A percentile compares a stretch with the other conserved stretches of the same genome.
These are phyloP conservation scores for Geoglossum cookeanum DNA, from an alignment of 2,329 filamentous ascomycete species.

Conservation along the genomic window DNA sequence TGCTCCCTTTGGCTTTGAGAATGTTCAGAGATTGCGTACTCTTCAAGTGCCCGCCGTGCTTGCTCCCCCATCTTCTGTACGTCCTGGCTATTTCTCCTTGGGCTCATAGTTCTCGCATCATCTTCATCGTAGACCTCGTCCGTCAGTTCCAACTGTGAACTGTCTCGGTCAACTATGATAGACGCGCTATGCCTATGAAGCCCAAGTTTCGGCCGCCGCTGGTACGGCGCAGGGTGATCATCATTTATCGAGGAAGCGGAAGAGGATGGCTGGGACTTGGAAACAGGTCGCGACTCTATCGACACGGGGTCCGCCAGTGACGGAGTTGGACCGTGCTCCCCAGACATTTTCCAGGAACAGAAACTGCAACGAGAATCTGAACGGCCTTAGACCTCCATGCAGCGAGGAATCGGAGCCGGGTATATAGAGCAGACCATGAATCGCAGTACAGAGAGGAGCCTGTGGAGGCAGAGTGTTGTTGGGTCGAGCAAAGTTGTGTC, in stretches of 20 bases:
- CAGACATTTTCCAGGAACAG: background rate
- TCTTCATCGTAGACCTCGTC: constrained; percentile 65
- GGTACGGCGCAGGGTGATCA: background rate
- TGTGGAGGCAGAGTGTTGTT: background rate
- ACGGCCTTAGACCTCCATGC: background rate
- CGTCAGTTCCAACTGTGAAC: constrained; percentile 49
- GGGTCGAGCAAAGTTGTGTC: background rate
- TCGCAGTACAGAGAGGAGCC: background rate
- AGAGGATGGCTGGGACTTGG: background rate
- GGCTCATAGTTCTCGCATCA: constrained; percentile 89
- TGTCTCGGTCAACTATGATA: constrained; percentile 64
- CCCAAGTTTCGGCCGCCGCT: constrained; percentile 40
- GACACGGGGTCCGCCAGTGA: background rate
- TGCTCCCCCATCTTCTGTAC: constrained; percentile 73
- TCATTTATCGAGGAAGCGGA: constrained; percentile 1
- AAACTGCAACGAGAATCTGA: background rate
- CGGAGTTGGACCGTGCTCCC: background rate
- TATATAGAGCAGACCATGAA: background rate
- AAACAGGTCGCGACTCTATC: background rate
- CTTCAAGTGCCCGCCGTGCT: constrained; percentile 45
- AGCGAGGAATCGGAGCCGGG: background rate
- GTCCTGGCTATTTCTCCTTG: constrained; percentile 74
- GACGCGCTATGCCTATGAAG: constrained; percentile 66
- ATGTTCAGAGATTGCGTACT: constrained; percentile 24
- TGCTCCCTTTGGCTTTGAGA: background rate